Evolutionary conservation across 257 asterid genomes (phyloP), one percentile per base, ranked within the genome.

Genomic region (Ehretia macrophylla): DNA sequence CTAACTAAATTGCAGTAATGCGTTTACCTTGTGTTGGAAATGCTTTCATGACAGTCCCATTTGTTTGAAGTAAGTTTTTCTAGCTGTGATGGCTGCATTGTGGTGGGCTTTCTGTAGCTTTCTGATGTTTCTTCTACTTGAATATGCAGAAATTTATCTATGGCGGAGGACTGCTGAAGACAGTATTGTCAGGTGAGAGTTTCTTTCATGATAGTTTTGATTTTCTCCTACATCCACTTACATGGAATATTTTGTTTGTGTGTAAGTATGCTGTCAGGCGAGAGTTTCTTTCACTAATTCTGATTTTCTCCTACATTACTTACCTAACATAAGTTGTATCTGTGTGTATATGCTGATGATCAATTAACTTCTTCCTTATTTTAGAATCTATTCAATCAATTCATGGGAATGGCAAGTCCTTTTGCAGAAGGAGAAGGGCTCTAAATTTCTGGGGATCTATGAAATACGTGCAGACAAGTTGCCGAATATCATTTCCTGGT

Each of bases 401-500:
- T 37, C 32, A 67, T 46, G 56, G 75, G 51, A 68, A 61, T 17
- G 58, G 74, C 17, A 75, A 71, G 51, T 46, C 65, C 21, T 35
- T 54, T 19, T 58, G 70, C 70, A 72, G 54, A 67, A 63, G 70
- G 17, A 56, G 81, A 48, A 71, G 78, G 64, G 51, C 58, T 55
- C 51, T 72, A 58, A 72, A 79, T 58, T 60, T 72, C 60, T 75
- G 58, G 66, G 81, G 81, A 40, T 73, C 75, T 57, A 63, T 58
- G 49, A 90, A 60, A 74, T 72, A 60, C 69, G 83, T 71, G 59
- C 85, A 68, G 44, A 75, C 79, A 55, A 64, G 63, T 27, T 76
- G 69, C 68, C 80, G 84, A 27, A 81, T 86, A 32, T 56, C 79
- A 27, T 85, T 92, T 69, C 80, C 98, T 49, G 86, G 82, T 56